Evolutionary conservation across 139 green algal species (phyloP).

Genomic region (Chlamydomonas sphaeroides): DNA sequence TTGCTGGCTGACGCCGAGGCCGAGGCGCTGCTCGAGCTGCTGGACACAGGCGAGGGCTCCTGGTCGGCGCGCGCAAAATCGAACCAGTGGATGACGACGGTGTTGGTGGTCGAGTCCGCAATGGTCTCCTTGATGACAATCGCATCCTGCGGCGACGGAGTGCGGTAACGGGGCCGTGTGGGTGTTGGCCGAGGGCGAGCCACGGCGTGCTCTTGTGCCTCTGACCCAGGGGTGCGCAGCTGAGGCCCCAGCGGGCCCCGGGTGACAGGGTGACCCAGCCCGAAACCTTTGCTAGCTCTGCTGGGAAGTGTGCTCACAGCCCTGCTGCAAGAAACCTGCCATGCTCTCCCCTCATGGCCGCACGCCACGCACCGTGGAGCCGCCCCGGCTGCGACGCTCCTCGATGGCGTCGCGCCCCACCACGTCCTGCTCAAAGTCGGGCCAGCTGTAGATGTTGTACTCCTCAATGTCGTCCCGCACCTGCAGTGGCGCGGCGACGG

Average conservation of each 20-base stretch:
- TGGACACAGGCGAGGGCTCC: too few relatives aligned
- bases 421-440: constrained; percentile 43
- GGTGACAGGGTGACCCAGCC: too few relatives aligned
- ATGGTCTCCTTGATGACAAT: constrained; percentile 36
- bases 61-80: constrained; percentile 11
- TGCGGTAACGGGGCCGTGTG: too few relatives aligned
- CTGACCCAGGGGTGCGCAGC: too few relatives aligned
- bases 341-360: too few relatives aligned
- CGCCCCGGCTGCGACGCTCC: constrained; percentile 30
- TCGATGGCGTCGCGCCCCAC: constrained; percentile 21
- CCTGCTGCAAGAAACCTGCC: too few relatives aligned
- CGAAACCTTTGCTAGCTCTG: too few relatives aligned
- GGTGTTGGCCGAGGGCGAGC: too few relatives aligned
- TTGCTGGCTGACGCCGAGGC: background rate
- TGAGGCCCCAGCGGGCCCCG: too few relatives aligned
- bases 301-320: too few relatives aligned
- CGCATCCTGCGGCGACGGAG: constrained; percentile 10
- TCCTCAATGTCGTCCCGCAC: constrained; percentile 46
- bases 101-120: constrained; percentile 36
- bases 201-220: too few relatives aligned
- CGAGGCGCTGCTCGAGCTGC: too few relatives aligned
- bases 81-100: constrained; percentile 36
- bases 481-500: background rate
- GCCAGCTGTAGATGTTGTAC: constrained; percentile 46
- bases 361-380: background rate